Percentiles rank a stretch among this genome's conserved stretches.
Conservation (phyloP, 1,284 basidiomycete genomes). For the Tilletiopsis washingtonensis region DNA sequence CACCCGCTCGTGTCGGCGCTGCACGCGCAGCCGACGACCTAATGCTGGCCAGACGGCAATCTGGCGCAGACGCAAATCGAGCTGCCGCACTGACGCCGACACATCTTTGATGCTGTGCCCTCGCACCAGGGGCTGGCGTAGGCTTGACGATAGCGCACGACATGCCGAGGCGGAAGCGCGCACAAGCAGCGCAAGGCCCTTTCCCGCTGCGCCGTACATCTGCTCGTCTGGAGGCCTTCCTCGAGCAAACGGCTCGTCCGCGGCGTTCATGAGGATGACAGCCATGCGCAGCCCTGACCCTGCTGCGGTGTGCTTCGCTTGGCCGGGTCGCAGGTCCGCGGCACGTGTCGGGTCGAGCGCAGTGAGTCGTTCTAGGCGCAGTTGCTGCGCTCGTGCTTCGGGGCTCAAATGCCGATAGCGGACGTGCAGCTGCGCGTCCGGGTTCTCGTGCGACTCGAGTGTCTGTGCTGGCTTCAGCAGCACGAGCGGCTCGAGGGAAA, state of each 20-base stretch:
- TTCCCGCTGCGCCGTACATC: no score
- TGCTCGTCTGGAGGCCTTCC: no score
- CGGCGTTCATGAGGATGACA: no score
- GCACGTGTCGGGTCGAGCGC: slow-evolving; percentile 1
- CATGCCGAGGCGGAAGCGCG: slow-evolving; percentile 2
- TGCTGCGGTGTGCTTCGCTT: no score
- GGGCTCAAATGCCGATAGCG: neutral
- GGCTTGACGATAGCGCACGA: slow-evolving; percentile 3
- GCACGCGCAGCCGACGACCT: slow-evolving; percentile 9
- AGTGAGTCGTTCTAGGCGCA: no score
- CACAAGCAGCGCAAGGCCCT: no score
- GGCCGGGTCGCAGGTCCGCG: neutral
- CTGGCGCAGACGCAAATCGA: slow-evolving; percentile 48
- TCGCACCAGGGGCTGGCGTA: neutral
- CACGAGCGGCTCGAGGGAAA: slow-evolving; percentile 52
- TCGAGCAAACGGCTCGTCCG: no score
- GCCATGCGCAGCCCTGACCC: no score
- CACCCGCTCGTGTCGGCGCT: slow-evolving; percentile 7
- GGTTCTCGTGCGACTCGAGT: no score
- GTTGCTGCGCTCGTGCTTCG: neutral
- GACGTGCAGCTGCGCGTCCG: neutral
- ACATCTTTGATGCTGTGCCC: slow-evolving; percentile 3
- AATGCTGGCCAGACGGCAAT: slow-evolving; percentile 47
- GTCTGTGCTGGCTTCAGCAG: slow-evolving; percentile 27
- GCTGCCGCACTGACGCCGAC: slow-evolving; percentile 44